Base-by-base conservation (phyloP, 2,329 filamentous ascomycete species). In the Colletotrichum sansevieriae region DNA sequence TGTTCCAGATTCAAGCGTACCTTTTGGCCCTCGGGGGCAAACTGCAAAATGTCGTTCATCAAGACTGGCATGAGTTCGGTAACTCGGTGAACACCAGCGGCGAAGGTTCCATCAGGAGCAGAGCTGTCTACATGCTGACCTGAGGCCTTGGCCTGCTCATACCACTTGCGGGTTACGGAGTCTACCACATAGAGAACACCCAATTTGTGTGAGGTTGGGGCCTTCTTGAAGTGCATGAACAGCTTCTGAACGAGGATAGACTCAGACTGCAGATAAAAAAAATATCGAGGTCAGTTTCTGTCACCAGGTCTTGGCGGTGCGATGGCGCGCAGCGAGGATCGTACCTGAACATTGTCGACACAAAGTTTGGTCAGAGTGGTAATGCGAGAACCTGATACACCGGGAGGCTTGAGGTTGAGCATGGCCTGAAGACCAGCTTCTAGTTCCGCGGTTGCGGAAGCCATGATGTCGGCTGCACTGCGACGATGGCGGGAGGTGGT, bases 121-220 rank as follows among this genome's bases (percentile, higher is more conserved):
- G 90, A 87, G 80, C 88, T 90, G 83, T 92, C 92, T 81, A 94
- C 89, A 77, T 91, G 83, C 79, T 98, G 95, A 76, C 92, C 93
- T 74, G 92, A 88, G 77, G 91, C 88, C 83, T 95, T 96, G 77
- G 96, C 95, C 83, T 94, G 92, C 81, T 98, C 95, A 85, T 97
- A 90, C 95, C 96, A 99, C 85, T 97, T 95, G 83, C 96, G 94
- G 81, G 95, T 95, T 88, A 99, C 95, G 86, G 95, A 97, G 88
- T 99, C 96, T 95, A 99, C 93, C 84, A 98, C 95, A 91, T 99
- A 99, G 84, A 99, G 91, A 78, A 98, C 95, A 83, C 96, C 96
- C 81, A 99, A 88, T 84, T 99, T 99, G 88, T 99, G 95, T 79
- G 94, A 97, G 79, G 90, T 90, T 70, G 94, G 93, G 74, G 95